Evolutionary conservation across 768 basidiomycete genomes (phyloP).

Genomic region (Trichaptum fuscoviolaceum): DNA sequence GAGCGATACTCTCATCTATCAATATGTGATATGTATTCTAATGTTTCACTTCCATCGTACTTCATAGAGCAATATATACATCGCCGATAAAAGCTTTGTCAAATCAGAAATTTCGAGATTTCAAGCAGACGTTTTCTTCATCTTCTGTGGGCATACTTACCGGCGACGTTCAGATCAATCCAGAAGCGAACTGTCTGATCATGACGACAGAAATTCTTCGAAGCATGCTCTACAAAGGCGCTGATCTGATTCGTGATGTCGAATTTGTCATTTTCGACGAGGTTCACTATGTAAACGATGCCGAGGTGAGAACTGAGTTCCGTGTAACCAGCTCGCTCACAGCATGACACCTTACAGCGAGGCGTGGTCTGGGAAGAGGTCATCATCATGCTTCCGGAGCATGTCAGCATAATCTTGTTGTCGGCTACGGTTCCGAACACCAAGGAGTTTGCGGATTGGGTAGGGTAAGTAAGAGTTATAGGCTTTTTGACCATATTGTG

Average conservation of each 20-base stretch:
- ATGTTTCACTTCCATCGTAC: too few relatives aligned
- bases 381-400: conserved; percentile 99
- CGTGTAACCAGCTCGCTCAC: neutral
- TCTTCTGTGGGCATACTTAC: conserved; percentile 93
- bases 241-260: conserved; percentile 96
- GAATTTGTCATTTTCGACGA: conserved; percentile 99
- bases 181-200: conserved; percentile 93
- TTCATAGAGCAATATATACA: conserved; percentile 87
- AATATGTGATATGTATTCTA: neutral
- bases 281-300: conserved; percentile 99
- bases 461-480: conserved; percentile 63
- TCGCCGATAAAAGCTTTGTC: conserved; percentile 98
- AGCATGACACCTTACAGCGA: conserved; percentile 45
- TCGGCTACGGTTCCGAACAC: conserved; percentile 98
- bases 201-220: conserved; percentile 98
- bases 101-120: conserved; percentile 98
- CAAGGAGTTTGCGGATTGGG: conserved; percentile 98
- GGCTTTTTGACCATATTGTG: neutral
- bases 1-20: conserved; percentile 11
- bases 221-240: conserved; percentile 98
- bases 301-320: conserved; percentile 59
- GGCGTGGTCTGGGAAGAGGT: conserved; percentile 99
- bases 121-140: conserved; percentile 92
- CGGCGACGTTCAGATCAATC: conserved; percentile 98
- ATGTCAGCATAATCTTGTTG: conserved; percentile 94